Base-by-base conservation (phyloP, 75 land plant genomes). In the Isoetes taiwanensis region DNA sequence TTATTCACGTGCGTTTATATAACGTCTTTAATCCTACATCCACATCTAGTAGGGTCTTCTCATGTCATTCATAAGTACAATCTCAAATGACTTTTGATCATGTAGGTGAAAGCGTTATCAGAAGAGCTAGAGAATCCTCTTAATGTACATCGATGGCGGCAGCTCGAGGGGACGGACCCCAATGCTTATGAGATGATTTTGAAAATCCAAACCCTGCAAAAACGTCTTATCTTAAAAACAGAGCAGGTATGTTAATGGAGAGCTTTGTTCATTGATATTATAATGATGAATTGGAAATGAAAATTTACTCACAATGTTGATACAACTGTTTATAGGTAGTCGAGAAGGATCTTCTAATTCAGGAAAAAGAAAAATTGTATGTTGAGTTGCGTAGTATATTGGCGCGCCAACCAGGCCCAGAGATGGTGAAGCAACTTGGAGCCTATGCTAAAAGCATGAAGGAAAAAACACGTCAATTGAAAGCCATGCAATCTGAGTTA, bases 71-170 rank as follows among this genome's bases (percentile, higher is more conserved):
- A n/a, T n/a, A n/a, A n/a, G n/a, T n/a, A n/a, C n/a, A n/a, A n/a
- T n/a, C 50, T 5, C 50, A 6, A 46, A 6, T 46, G 5, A 46
- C n/a, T n/a, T 19, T 8, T 8, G 50, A n/a, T 16, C n/a, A 23
- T 53, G 29, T 57, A 68, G 71, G 71, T 68, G 25, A 68, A 61
- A 61, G 71, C 71, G 9, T 38, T 68, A 17, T 59, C 71, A n/a
- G 71, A 61, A 23, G 71, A 68, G 50, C 48, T 68, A 32, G 71
- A 68, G 26, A 68, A 61, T 40, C 71, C 71, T 26, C 30, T 68
- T 9, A 68, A 68, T 52, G 71, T 68, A 24, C 71, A 68, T 68
- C 57, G 71, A 11, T 68, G 71, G 71, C 62, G 71, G 19, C 65
- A 61, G 24, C 64, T 68, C 28, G 71, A 68, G 30, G 71, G 71